Base-by-base conservation (phyloP, 192 early-diverging fungal species). In the Coemansia sp. region DNA sequence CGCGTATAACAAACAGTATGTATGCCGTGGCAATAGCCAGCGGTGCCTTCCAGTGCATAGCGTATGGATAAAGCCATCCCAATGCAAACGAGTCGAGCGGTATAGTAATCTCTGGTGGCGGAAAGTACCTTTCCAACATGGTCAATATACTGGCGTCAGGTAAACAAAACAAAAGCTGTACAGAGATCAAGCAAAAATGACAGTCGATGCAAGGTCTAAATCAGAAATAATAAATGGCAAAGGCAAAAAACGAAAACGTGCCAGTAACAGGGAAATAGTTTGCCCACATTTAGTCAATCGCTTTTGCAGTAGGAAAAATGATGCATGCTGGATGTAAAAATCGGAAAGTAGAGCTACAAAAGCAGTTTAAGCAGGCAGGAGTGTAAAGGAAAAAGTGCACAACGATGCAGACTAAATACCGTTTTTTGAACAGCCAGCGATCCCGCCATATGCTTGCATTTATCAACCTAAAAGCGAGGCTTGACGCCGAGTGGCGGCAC, bases 11-110 rank as follows among this genome's bases (percentile, higher is more conserved):
- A 21, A 74, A 57, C 51, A 84, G 41, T n/a, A 80, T 78, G 61
- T 90, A 92, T 25, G 84, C 68, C 6, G 76, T 65, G 6, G 87
- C 87, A 60, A 90, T 76, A 26, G 76, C 75, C 57, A 88, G 11
- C 6, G 89, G 88, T 22, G 86, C 85, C 74, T 84, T 87, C 88
- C 87, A 92, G 71, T 88, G 70, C 88, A 90, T 88, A 37, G 88
- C 74, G 48, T 87, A 80, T 38, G 87, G 85, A 64, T 91, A 91
- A 64, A 85, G 86, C 78, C 89, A 83, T 21, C 88, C 85, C 60
- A 88, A 85, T 2, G 86, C 86, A 59, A 90, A 85, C 25, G 85
- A 87, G 27, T 78, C 77, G 48, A 73, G 55, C 7, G 66, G 27
- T 5, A 59, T 70, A 3, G 62, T 62, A 52, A 75, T 71, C 39